Evolutionary conservation across 441 rosid species (phyloP).

Genomic region (Theobroma grandiflorum): DNA sequence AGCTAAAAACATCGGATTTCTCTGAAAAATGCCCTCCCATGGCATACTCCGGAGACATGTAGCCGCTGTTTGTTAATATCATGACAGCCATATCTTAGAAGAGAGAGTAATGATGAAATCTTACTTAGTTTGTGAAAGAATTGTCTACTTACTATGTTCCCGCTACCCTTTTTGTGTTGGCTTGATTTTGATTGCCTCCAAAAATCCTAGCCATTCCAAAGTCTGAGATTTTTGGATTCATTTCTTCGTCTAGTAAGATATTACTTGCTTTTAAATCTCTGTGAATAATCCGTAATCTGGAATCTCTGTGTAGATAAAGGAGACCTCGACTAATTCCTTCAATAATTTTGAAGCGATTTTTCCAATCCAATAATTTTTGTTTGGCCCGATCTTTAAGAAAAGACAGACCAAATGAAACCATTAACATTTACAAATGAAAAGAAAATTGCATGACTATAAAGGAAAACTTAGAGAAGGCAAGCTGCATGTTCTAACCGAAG

Average conservation of each 20-base stretch:
- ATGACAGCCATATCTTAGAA: no score
- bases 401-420: not conserved
- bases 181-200: constrained; percentile 53
- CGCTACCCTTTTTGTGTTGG: constrained; percentile 59
- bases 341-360: constrained; percentile 49
- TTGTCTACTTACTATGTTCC: constrained; percentile 50
- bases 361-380: constrained; percentile 48
- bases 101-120: no score
- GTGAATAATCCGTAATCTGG: constrained; percentile 67
- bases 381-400: constrained; percentile 37
- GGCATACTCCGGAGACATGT: constrained; percentile 51
- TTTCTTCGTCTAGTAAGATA: constrained; percentile 62
- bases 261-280: constrained; percentile 74
- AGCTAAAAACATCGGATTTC: constrained; percentile 49
- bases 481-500: constrained; percentile 32
- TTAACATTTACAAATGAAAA: not conserved
- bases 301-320: constrained; percentile 72
- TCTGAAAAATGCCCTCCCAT: constrained; percentile 40
- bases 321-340: constrained; percentile 71
- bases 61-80: constrained; percentile 36
- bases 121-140: no score
- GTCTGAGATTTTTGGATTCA: constrained; percentile 73
- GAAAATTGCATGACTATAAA: not conserved
- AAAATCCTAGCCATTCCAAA: constrained; percentile 72
- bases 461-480: not conserved